These are phyloP conservation scores for Cryphonectria parasitica DNA, from an alignment of 2,329 filamentous ascomycete genomes.

Conservation along the genomic window DNA sequence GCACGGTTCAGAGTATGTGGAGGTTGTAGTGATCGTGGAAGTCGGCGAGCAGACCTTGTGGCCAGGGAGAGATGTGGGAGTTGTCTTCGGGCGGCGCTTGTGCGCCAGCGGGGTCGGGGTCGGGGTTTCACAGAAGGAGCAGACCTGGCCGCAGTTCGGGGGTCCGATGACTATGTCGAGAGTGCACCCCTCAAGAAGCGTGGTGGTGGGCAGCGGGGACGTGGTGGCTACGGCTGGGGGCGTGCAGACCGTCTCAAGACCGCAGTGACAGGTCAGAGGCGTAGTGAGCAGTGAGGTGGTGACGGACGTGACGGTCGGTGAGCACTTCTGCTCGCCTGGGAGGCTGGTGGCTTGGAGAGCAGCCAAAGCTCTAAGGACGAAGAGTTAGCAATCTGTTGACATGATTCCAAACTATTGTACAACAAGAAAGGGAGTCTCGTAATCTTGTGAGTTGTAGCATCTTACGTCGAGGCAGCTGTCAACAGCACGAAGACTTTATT, in stretches of 20 bases:
- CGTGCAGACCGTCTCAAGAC: background rate
- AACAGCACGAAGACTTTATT: background rate
- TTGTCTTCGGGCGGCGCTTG: background rate
- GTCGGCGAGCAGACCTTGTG: constrained; percentile 14
- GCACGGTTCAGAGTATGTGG: background rate
- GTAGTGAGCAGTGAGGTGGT: background rate
- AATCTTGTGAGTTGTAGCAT: background rate
- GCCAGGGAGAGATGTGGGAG: background rate
- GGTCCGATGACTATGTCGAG: constrained; percentile 4
- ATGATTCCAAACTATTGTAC: background rate
- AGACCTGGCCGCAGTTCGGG: constrained; percentile 5
- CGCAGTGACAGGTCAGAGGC: background rate
- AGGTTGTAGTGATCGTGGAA: background rate
- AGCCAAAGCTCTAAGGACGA: background rate
- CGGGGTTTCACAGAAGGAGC: background rate
- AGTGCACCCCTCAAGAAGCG: constrained; percentile 8
- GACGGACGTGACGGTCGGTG: background rate
- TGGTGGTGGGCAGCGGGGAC: constrained; percentile 1
- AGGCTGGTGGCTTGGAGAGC: background rate
- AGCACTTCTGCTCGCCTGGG: constrained; percentile 7
- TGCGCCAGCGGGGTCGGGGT: background rate
- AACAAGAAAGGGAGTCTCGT: background rate
- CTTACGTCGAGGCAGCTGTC: background rate
- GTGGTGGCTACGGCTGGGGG: background rate
- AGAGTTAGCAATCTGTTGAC: background rate